Conservation (phyloP, 257 asterid species). For the Thymus mandschuricus region DNA sequence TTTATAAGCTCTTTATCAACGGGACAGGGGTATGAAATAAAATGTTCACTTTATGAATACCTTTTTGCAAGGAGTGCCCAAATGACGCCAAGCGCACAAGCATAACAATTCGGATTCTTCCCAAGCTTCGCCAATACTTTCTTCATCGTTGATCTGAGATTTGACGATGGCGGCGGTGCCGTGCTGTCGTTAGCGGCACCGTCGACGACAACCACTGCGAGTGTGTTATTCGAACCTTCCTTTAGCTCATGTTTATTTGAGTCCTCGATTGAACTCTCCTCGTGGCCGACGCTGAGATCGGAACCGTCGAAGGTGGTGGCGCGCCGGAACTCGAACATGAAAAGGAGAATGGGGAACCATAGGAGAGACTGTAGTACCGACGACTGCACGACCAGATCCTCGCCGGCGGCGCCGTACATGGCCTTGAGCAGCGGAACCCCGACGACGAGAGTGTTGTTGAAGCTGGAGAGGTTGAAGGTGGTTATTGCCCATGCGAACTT, state of each 20-base stretch:
- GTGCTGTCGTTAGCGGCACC: not conserved
- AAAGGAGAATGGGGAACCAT: conserved; percentile 51
- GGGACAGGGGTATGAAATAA: too few relatives aligned
- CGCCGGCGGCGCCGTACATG: conserved; percentile 71
- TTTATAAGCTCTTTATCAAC: too few relatives aligned
- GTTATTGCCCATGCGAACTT: conserved; percentile 64
- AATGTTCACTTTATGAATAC: conserved; percentile 25
- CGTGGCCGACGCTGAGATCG: not conserved
- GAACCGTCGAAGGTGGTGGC: not conserved
- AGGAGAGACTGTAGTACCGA: conserved; percentile 60
- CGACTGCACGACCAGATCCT: conserved; percentile 62
- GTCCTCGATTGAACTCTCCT: not conserved
- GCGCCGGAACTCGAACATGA: conserved; percentile 47
- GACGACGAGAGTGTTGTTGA: conserved; percentile 65
- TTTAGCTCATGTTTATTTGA: not conserved
- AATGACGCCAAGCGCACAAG: conserved; percentile 64
- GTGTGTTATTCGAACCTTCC: not conserved
- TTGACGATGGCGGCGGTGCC: not conserved
- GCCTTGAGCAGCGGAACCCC: conserved; percentile 72
- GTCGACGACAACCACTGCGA: not conserved
- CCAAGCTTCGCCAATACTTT: conserved; percentile 50
- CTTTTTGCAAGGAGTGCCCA: conserved; percentile 70
- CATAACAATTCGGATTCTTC: conserved; percentile 63
- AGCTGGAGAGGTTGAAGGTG: conserved; percentile 52
- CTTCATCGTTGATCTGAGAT: conserved; percentile 43